Evolutionary conservation across 192 early-diverging fungal species (phyloP), one percentile per base, ranked within the genome.

Genomic region (Dissophora globulifera): DNA sequence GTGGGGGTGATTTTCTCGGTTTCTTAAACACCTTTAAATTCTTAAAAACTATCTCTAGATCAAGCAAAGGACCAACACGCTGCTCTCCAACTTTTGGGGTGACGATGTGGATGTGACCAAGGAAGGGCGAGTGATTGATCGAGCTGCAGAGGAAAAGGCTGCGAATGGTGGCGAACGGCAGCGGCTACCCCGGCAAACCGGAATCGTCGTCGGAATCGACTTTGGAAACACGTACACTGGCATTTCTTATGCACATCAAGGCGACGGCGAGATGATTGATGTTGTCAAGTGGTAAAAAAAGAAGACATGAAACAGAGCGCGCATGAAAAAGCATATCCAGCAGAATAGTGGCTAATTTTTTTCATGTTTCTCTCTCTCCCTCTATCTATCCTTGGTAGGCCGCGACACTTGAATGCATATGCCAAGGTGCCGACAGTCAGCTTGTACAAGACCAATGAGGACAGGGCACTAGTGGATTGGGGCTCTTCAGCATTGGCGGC

Each of bases 401-500:
- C 72, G 9, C 66, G 58, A 67, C 72, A 76, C 23, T 40, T 67
- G 57, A 76, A 67, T 56, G 54, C 72, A 2, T 67, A 76, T 62
- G 72, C 72, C 22, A 76, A 76, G 53, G 72, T 76, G 20, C 72
- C 72, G 17, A 76, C 72, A 0, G 64, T 76, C 35, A 76, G 72
- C 12, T 62, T 76, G 46, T 76, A 76, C 63, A 76, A 76, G 63
- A 62, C 63, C 8, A 57, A 48, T 35, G 72, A 76, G 9, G 55
- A 61, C 50, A 76, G 61, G 51, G 58, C 31, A 16, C 29, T 76
- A 30, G 35, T 67, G 29, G 72, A 76, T 50, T 76, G 72, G 72
- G 72, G 72, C 16, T 76, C 72, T 3, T 76, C 72, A 13, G 72
- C 72, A 6, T 41, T 76, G 43, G 62, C 72, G 0, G 57, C 16